phyloP scores from a whole-genome alignment of 176 grass and related monocot genomes.

The Cocos nucifera region DNA sequence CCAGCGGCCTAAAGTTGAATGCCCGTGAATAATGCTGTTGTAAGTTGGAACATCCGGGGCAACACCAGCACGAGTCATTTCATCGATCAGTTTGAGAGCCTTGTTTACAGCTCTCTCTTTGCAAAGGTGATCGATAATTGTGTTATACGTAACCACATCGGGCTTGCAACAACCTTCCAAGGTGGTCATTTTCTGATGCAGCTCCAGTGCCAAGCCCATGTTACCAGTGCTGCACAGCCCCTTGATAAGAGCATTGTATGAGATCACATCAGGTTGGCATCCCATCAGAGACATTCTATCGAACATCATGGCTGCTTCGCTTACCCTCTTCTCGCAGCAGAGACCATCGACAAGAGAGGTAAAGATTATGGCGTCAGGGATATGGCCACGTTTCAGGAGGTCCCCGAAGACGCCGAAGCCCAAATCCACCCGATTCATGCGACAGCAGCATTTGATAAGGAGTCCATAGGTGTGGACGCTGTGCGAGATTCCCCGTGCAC shows the following conservation, averaged over 20 bases:
- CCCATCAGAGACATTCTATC: constrained; percentile 21
- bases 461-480: neutral
- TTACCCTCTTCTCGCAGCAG: neutral
- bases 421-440: no score
- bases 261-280: no score
- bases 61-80: constrained; percentile 19
- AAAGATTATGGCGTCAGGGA: neutral
- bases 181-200: constrained; percentile 21
- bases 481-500: neutral
- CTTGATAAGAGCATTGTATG: no score
- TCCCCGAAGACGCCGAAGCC: neutral
- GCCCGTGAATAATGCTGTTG: constrained; percentile 17
- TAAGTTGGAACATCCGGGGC: neutral
- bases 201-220: neutral
- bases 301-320: constrained; percentile 10
- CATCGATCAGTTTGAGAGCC: neutral
- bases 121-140: constrained; percentile 6
- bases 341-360: constrained; percentile 2
- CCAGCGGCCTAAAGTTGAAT: constrained; percentile 11
- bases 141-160: constrained; percentile 9
- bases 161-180: constrained; percentile 3
- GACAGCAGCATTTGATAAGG: no score
- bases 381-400: neutral
- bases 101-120: constrained; percentile 1
- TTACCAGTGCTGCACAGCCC: no score